These are phyloP conservation scores for Microbotryomycetes sp. DNA, from an alignment of 1,284 basidiomycete genomes.

Conservation along the genomic window DNA sequence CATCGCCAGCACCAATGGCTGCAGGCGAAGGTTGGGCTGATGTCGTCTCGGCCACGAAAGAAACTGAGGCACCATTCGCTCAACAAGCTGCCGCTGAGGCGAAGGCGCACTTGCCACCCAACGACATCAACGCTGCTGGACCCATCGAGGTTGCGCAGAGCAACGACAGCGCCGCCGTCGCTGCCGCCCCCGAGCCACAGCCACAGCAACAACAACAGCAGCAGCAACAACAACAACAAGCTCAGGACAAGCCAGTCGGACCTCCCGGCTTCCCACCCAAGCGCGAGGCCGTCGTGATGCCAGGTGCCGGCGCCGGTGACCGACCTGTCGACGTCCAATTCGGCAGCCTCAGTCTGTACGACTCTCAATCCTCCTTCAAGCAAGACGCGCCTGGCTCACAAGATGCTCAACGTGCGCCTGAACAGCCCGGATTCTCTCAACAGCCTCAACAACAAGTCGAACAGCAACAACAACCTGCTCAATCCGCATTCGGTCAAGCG, in stretches of 20 bases:
- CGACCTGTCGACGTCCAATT: conserved; percentile 29
- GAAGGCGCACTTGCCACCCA: conserved; percentile 29
- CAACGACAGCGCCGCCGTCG: not conserved
- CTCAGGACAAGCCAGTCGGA: conserved; percentile 22
- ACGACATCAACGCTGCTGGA: conserved; percentile 35
- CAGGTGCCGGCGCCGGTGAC: conserved; percentile 10
- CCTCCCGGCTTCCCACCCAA: conserved; percentile 25
- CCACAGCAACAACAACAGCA: not conserved
- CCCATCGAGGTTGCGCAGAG: conserved; percentile 34
- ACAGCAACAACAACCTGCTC: conserved; percentile 17
- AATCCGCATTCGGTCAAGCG: conserved; percentile 24
- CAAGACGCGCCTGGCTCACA: conserved; percentile 6
- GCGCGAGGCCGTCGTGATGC: conserved; percentile 33
- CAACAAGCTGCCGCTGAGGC: conserved; percentile 18
- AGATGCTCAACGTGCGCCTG: conserved; percentile 4
- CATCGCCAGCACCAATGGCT: conserved; percentile 29
- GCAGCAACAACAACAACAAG: conserved; percentile 5
- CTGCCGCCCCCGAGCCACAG: not conserved
- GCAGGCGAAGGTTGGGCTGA: conserved; percentile 38
- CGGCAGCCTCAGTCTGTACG: conserved; percentile 27
- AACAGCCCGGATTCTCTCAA: not conserved
- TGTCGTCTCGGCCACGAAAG: conserved; percentile 26
- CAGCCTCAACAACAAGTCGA: conserved; percentile 11
- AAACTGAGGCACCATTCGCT: conserved; percentile 19
- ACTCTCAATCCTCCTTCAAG: conserved; percentile 22